Evolutionary conservation across 257 asterid species (phyloP).

Genomic region (Mitragyna speciosa): DNA sequence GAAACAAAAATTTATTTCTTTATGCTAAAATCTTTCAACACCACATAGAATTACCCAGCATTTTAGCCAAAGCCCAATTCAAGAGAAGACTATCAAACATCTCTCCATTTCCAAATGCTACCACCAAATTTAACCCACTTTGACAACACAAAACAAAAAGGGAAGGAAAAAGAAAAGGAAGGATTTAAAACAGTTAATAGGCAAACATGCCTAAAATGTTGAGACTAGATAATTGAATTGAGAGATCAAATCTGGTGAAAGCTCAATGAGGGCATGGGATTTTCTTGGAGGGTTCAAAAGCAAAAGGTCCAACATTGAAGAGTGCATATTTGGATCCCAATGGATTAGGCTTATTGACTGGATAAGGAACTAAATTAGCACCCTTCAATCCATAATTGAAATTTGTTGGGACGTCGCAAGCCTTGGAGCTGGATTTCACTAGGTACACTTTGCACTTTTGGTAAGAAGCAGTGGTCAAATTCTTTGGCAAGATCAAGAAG

Average conservation of each 20-base stretch:
- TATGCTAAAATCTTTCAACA: too few species aligned
- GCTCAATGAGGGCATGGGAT: constrained; percentile 19
- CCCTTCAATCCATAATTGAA: constrained; percentile 36
- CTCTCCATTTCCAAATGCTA: background rate
- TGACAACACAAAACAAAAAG: background rate
- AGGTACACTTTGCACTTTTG: constrained; percentile 40
- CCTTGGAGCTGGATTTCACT: constrained; percentile 29
- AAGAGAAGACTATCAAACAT: background rate
- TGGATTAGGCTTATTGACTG: constrained; percentile 14
- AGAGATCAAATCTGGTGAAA: background rate
- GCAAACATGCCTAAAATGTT: background rate
- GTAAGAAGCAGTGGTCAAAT: constrained; percentile 21
- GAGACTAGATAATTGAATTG: background rate
- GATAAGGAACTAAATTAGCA: constrained; percentile 27
- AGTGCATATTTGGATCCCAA: constrained; percentile 12
- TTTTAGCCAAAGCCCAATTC: background rate
- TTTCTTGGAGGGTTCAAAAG: constrained; percentile 38
- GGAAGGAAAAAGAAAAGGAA: background rate
- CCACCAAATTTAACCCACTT: background rate
- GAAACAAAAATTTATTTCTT: too few species aligned
- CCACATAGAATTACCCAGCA: background rate
- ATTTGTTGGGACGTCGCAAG: constrained; percentile 38
- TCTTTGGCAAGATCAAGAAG: constrained; percentile 31
- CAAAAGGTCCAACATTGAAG: constrained; percentile 47
- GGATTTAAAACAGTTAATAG: background rate